A percentile compares a stretch with the other conserved stretches of the same genome.
Evolutionary conservation across 768 basidiomycete species (phyloP).

Genomic region (Asterophora parasitica): DNA sequence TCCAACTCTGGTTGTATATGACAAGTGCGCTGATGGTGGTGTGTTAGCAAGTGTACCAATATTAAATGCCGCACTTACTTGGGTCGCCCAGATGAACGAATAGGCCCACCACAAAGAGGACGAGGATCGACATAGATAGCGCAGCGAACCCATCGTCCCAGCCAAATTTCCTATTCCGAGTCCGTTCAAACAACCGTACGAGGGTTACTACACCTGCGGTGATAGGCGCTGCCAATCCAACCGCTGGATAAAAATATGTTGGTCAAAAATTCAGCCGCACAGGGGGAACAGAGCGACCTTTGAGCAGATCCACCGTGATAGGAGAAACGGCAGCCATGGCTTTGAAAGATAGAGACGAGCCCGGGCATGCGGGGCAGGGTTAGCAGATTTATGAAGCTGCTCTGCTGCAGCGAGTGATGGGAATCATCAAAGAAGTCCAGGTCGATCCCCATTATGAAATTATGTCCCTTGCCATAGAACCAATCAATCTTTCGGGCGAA

Average conservation of each 20-base stretch:
- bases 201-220: slow-evolving; percentile 19
- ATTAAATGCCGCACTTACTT: slow-evolving; percentile 8
- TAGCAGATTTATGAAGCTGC: neutral
- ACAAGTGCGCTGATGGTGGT: slow-evolving; percentile 10
- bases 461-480: neutral
- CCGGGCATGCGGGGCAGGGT: no score
- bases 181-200: slow-evolving; percentile 16
- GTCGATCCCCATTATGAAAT: neutral
- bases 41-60: neutral
- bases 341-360: neutral
- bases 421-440: neutral
- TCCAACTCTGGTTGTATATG: slow-evolving; percentile 12
- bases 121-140: slow-evolving; percentile 16
- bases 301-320: slow-evolving; percentile 2
- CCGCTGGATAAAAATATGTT: neutral
- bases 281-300: neutral
- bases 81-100: slow-evolving; percentile 21
- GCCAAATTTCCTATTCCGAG: slow-evolving; percentile 16
- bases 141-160: slow-evolving; percentile 21
- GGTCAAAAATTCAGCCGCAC: no score
- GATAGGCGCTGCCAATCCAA: slow-evolving; percentile 7
- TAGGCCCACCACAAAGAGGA: slow-evolving; percentile 17
- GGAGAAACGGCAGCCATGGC: slow-evolving; percentile 2
- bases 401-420: neutral
- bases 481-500: no score